A percentile compares a stretch with the other conserved stretches of the same genome.
Conservation (phyloP, 306 rosid species). For the Vigna radiata region DNA sequence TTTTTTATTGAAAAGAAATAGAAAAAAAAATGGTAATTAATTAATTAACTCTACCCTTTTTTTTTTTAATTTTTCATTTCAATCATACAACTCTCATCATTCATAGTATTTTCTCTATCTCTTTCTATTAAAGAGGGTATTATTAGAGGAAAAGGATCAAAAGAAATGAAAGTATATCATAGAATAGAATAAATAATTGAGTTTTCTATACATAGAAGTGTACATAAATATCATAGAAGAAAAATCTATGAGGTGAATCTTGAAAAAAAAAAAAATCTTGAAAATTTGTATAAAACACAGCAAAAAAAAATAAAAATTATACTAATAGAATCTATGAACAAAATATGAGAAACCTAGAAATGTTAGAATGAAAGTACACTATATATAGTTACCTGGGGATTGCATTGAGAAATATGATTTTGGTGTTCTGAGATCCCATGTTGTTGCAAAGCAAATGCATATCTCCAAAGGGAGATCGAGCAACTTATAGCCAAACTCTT, state of each 20-base stretch:
- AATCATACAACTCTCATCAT: too few species aligned
- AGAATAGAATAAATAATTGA: too few species aligned
- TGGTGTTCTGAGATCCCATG: slow-evolving; percentile 41
- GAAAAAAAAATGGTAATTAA: too few species aligned
- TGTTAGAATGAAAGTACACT: slow-evolving; percentile 35
- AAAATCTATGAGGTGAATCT: neutral
- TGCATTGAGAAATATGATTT: slow-evolving; percentile 44
- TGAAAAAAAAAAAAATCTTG: neutral
- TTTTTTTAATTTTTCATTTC: too few species aligned
- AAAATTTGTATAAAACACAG: neutral
- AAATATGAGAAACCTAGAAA: neutral
- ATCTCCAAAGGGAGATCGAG: slow-evolving; percentile 43
- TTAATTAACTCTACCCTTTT: too few species aligned
- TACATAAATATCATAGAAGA: neutral
- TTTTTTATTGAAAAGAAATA: too few species aligned
- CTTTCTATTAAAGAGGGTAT: too few species aligned
- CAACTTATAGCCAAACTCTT: slow-evolving; percentile 47
- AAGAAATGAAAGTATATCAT: too few species aligned
- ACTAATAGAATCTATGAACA: neutral
- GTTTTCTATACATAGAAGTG: neutral
- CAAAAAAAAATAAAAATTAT: neutral
- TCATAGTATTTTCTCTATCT: too few species aligned
- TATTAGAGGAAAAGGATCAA: too few species aligned
- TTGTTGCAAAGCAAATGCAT: slow-evolving; percentile 49
- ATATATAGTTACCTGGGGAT: slow-evolving; percentile 43